Percentiles rank a stretch among this genome's conserved stretches.
These are phyloP conservation scores for Kurtzmaniella natalensis DNA, from an alignment of 1,139 yeast species.

Conservation along the genomic window DNA sequence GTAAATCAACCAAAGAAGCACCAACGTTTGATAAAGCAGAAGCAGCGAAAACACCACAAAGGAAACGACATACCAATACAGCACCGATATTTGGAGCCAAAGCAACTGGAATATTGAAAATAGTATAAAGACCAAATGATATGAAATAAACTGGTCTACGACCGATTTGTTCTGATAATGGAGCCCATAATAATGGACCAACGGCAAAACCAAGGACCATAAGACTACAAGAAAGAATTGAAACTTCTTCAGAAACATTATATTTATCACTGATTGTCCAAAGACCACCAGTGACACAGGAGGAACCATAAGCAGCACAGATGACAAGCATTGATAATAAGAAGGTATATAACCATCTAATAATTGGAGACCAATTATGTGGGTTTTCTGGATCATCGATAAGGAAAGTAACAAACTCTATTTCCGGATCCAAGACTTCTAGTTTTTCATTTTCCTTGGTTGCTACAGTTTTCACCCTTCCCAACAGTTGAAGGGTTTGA, in stretches of 20 bases:
- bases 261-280: conserved; percentile 59
- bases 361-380: conserved; percentile 63
- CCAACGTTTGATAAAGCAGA: conserved; percentile 86
- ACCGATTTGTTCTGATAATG: conserved; percentile 81
- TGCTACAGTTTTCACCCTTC: conserved; percentile 43
- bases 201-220: conserved; percentile 88
- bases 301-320: conserved; percentile 86
- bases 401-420: conserved; percentile 77
- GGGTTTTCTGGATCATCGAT: conserved; percentile 83
- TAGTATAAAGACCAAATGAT: conserved; percentile 67
- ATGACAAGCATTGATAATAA: conserved; percentile 66
- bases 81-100: conserved; percentile 81
- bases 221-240: conserved; percentile 72
- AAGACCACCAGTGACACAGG: conserved; percentile 84
- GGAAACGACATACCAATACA: conserved; percentile 71
- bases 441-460: conserved; percentile 14
- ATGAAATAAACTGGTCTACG: conserved; percentile 79
- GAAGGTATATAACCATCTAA: conserved; percentile 67
- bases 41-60: conserved; percentile 82
- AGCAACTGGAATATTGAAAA: conserved; percentile 88
- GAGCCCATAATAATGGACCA: conserved; percentile 91
- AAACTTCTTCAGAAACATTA: conserved; percentile 70
- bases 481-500: conserved; percentile 61
- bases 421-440: conserved; percentile 51
- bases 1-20: conserved; percentile 86